Conservation (phyloP, 1,139 yeast species). For the Hyphopichia wangnamkhiaoensis region DNA sequence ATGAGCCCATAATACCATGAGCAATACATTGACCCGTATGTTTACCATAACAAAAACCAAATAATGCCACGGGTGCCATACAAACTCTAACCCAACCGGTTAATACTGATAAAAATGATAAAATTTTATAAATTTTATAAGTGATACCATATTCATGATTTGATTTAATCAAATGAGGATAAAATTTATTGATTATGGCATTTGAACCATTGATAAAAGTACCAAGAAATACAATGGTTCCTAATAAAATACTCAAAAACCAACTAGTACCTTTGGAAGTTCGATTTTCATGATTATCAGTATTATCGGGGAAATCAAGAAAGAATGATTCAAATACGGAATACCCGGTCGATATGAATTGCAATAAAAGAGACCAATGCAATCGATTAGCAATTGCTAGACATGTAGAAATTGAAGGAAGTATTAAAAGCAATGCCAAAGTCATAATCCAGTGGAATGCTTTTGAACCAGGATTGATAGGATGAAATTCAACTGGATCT, state of each 20-base stretch:
- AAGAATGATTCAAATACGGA: slow-evolving; percentile 56
- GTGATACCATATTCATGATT: slow-evolving; percentile 16
- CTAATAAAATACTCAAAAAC: slow-evolving; percentile 52
- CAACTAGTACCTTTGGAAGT: slow-evolving; percentile 68
- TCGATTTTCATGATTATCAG: slow-evolving; percentile 61
- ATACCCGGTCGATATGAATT: slow-evolving; percentile 48
- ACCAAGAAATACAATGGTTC: slow-evolving; percentile 53
- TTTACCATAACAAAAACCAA: slow-evolving; percentile 74
- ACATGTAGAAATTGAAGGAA: slow-evolving; percentile 57
- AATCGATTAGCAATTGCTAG: slow-evolving; percentile 55
- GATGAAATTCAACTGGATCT: slow-evolving; percentile 40
- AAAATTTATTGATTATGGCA: slow-evolving; percentile 38
- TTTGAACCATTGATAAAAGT: slow-evolving; percentile 55
- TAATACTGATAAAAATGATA: slow-evolving; percentile 47
- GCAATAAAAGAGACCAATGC: slow-evolving; percentile 49
- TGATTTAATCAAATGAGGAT: slow-evolving; percentile 32
- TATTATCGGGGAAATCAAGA: slow-evolving; percentile 60
- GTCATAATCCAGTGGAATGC: slow-evolving; percentile 66
- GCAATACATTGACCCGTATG: slow-evolving; percentile 93
- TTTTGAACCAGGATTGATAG: slow-evolving; percentile 51
- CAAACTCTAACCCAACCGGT: slow-evolving; percentile 73
- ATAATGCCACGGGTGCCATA: slow-evolving; percentile 78
- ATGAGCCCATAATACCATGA: slow-evolving; percentile 94
- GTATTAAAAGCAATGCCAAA: slow-evolving; percentile 42
- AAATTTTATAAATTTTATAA: slow-evolving; percentile 40